These are phyloP conservation scores for Citrus unshiu DNA, from an alignment of 345 rosid species.

Conservation along the genomic window DNA sequence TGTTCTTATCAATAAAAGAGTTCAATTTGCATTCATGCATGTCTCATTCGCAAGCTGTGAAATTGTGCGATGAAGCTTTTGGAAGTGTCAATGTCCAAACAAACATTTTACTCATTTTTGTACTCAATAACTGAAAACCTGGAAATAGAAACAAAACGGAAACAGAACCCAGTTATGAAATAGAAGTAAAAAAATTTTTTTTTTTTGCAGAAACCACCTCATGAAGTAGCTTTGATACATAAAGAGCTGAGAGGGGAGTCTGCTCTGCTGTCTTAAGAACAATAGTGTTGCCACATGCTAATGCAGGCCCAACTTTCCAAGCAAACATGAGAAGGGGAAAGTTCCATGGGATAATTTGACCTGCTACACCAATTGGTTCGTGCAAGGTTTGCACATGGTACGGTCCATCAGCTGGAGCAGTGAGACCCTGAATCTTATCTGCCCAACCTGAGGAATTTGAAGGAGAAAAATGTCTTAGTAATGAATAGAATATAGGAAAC, in stretches of 20 bases:
- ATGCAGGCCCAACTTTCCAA: conserved; percentile 93
- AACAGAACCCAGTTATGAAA: background rate
- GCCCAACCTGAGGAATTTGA: conserved; percentile 71
- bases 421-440: conserved; percentile 93
- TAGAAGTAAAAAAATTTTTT: background rate
- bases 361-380: conserved; percentile 94
- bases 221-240: conserved; percentile 53
- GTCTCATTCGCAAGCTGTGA: background rate
- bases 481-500: background rate
- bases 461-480: background rate
- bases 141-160: background rate
- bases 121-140: background rate
- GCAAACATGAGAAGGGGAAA: conserved; percentile 88
- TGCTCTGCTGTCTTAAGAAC: conserved; percentile 92
- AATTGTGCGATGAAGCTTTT: background rate
- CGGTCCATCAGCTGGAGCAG: conserved; percentile 69
- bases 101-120: background rate
- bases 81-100: background rate
- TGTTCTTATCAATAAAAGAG: background rate
- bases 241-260: conserved; percentile 83
- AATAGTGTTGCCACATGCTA: conserved; percentile 87
- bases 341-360: conserved; percentile 97
- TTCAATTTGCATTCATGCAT: background rate
- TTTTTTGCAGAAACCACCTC: conserved; percentile 47
- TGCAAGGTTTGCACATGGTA: conserved; percentile 79